phyloP scores from a whole-genome alignment of 2,329 filamentous ascomycete genomes.

The Alternaria hordeiaustralica region DNA sequence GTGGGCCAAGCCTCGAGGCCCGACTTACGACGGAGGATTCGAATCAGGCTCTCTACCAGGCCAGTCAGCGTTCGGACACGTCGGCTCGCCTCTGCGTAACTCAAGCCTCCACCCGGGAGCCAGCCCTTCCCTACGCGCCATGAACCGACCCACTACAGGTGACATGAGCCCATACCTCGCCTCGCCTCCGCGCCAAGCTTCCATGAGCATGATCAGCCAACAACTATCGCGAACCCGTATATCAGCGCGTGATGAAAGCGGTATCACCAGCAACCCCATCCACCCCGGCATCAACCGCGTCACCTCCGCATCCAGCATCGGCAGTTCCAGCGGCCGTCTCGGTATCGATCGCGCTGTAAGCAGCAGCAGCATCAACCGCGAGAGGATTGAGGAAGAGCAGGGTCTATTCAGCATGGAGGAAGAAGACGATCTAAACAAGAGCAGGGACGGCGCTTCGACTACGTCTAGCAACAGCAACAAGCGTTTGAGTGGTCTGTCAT shows the following conservation, averaged over 20 bases:
- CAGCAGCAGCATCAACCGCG: constrained; percentile 49
- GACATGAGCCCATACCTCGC: constrained; percentile 60
- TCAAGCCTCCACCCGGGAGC: constrained; percentile 60
- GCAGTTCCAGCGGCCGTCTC: constrained; percentile 38
- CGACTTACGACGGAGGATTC: constrained; percentile 57
- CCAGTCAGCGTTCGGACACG: constrained; percentile 62
- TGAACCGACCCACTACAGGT: constrained; percentile 55
- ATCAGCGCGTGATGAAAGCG: constrained; percentile 41
- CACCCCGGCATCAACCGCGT: constrained; percentile 73
- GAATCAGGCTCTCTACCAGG: constrained; percentile 46
- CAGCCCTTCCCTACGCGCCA: constrained; percentile 60
- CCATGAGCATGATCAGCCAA: constrained; percentile 68
- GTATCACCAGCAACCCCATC: constrained; percentile 33
- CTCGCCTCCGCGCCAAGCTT: constrained; percentile 62
- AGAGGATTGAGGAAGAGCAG: constrained; percentile 52
- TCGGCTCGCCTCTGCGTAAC: constrained; percentile 71
- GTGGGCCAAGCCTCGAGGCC: constrained; percentile 56
- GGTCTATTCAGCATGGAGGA: constrained; percentile 54
- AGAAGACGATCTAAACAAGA: constrained; percentile 45
- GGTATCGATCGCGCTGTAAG: constrained; percentile 49
- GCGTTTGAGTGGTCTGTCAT: constrained; percentile 45
- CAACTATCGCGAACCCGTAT: constrained; percentile 58
- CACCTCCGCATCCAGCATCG: constrained; percentile 41
- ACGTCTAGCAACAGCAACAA: constrained; percentile 46
- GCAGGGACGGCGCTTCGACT: constrained; percentile 43